Evolutionary conservation across 331 rosid genomes (phyloP), one percentile per base, ranked within the genome.

Genomic region (Acacia pycnantha): DNA sequence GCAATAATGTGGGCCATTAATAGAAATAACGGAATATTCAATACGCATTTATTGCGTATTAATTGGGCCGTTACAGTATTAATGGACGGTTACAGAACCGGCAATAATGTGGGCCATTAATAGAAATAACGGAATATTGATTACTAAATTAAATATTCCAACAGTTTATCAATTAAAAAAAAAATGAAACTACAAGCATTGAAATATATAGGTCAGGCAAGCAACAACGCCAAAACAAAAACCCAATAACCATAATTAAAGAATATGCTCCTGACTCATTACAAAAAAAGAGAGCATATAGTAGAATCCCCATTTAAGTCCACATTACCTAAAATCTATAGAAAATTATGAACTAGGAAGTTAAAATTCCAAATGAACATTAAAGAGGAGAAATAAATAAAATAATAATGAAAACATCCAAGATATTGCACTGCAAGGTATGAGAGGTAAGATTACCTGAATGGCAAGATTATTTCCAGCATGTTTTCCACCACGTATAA

Each of bases 401-500:
- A 77, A 80, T 56, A 56, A 70, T 33, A 22, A 74, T 47, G 70
- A 80, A 35, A 75, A 35, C 58, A 43, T 24, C 70, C 59, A 72
- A 68, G 46, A 77, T 72, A 83, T 27, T 51, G 78, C 44, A 70
- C 16, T 11, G 33, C 33, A 58, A 24, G 29, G 62, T 54, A 21
- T n/a, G 64, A 22, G 66, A 22, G 33, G 15, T 22, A n/a, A 22
- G 68, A 82, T 81, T 84, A 95, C 98, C 97, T 93, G 97, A 82
- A 93, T 89, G 83, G 93, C 97, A 84, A 95, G 89, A 90, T 77
- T 91, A 83, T 92, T 95, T 86, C 98, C 98, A 73, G 97, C 94
- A 85, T 86, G 94, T 79, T 92, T 92, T 84, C 97, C 99, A 15
- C 99, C 99, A n/a, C 96, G 90, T 83, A 93, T 86, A 71, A 93